A percentile compares a stretch with the other conserved stretches of the same genome.
Conservation (phyloP, 371 early-diverging fungal species). For the Chytridiales sp. region DNA sequence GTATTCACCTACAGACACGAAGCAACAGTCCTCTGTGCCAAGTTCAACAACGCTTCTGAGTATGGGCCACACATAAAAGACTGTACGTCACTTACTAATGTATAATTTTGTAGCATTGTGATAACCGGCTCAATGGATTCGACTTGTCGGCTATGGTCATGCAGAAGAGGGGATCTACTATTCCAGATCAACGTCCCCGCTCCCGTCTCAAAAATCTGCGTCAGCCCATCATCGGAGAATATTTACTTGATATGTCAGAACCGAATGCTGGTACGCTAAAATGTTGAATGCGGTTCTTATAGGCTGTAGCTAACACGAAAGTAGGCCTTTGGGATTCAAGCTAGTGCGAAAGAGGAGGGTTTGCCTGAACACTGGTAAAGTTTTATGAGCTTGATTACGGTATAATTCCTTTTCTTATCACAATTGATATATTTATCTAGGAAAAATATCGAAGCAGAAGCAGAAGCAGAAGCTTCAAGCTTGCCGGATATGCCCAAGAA, state of each 20-base stretch:
- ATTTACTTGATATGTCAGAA: slow-evolving; percentile 45
- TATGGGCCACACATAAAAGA: slow-evolving; percentile 15
- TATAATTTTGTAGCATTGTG: slow-evolving; percentile 38
- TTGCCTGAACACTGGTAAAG: slow-evolving; percentile 46
- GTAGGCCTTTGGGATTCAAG: slow-evolving; percentile 43
- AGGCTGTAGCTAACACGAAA: neutral
- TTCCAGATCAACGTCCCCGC: slow-evolving; percentile 60
- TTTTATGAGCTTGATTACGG: too few relatives aligned
- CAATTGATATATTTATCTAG: too few relatives aligned
- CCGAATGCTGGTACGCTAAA: slow-evolving; percentile 41
- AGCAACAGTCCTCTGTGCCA: slow-evolving; percentile 43
- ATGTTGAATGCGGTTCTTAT: neutral
- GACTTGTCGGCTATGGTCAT: slow-evolving; percentile 56
- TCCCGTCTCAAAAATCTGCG: slow-evolving; percentile 34
- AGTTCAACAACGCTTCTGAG: slow-evolving; percentile 50
- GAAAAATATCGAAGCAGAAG: too few relatives aligned
- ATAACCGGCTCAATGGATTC: slow-evolving; percentile 56
- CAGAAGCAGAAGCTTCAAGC: too few relatives aligned
- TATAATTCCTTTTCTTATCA: too few relatives aligned
- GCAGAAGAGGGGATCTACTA: slow-evolving; percentile 51
- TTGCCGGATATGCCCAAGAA: too few relatives aligned
- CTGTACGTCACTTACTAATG: neutral
- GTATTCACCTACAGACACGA: slow-evolving; percentile 54
- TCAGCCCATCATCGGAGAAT: slow-evolving; percentile 33
- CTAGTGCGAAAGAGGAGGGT: slow-evolving; percentile 45